These are phyloP conservation scores for Chaetomiaceae sp. DNA, from an alignment of 2,329 filamentous ascomycete species.

Conservation along the genomic window DNA sequence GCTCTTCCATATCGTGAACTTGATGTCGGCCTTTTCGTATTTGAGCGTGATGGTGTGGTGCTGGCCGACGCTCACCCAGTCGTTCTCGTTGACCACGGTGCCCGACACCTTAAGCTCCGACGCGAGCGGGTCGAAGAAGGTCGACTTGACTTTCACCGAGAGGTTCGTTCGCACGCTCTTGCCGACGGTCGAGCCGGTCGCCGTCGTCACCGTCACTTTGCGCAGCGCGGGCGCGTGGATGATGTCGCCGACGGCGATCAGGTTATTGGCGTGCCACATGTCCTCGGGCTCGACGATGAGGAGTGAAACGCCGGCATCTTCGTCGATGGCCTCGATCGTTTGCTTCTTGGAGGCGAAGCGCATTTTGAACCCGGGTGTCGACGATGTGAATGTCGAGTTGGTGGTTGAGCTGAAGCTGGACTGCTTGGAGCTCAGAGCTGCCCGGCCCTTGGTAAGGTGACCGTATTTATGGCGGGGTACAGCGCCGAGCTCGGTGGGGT, in stretches of 20 bases:
- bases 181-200: conserved; percentile 43
- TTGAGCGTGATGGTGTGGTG: conserved; percentile 73
- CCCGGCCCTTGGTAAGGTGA: no score
- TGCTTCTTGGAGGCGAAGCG: conserved; percentile 38
- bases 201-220: conserved; percentile 47
- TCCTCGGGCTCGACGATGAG: conserved; percentile 41
- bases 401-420: no score
- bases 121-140: conserved; percentile 54
- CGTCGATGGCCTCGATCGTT: conserved; percentile 35
- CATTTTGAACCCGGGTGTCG: conserved; percentile 28
- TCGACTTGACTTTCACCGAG: conserved; percentile 53
- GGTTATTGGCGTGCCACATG: conserved; percentile 59
- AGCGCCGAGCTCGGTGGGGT: no score
- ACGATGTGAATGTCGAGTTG: not conserved
- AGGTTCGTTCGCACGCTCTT: conserved; percentile 55
- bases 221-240: conserved; percentile 53
- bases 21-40: conserved; percentile 60
- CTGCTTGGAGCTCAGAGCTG: no score
- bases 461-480: no score
- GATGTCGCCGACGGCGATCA: conserved; percentile 51
- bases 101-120: conserved; percentile 55
- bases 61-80: conserved; percentile 49
- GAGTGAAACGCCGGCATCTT: conserved; percentile 38
- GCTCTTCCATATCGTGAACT: conserved; percentile 79
- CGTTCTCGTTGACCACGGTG: conserved; percentile 49